A percentile compares a stretch with the other conserved stretches of the same genome.
Conservation (phyloP, 805 yeast species). For the Schwanniomyces vanrijiae region DNA sequence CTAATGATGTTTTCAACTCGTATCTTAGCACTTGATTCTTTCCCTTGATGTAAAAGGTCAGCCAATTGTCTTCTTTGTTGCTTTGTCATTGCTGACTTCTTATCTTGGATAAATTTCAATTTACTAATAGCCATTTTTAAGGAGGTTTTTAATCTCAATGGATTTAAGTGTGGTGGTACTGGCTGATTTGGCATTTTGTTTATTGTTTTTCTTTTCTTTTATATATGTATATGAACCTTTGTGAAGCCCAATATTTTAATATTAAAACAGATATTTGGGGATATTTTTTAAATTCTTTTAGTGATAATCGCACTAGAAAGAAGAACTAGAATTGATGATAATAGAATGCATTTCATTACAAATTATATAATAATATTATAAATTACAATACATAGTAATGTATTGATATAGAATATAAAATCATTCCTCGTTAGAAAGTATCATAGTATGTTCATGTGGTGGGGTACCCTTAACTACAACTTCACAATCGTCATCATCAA, state of each 20-base stretch:
- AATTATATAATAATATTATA: neutral
- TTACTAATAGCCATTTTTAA: constrained; percentile 72
- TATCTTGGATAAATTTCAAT: constrained; percentile 68
- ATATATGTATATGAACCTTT: neutral
- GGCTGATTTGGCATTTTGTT: constrained; percentile 7
- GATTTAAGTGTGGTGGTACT: constrained; percentile 30
- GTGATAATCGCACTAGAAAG: neutral
- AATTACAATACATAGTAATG: neutral
- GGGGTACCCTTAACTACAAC: constrained; percentile 36
- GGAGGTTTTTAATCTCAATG: constrained; percentile 37
- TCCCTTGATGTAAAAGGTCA: constrained; percentile 64
- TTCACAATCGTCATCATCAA: constrained; percentile 40
- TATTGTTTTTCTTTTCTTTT: neutral
- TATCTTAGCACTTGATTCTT: constrained; percentile 79
- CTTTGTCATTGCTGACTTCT: constrained; percentile 71
- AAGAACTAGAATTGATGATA: too few species aligned
- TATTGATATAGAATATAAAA: neutral
- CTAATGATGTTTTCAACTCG: constrained; percentile 82
- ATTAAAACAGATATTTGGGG: neutral
- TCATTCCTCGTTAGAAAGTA: constrained; percentile 16
- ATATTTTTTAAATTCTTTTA: neutral
- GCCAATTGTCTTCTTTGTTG: constrained; percentile 72
- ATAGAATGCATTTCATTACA: neutral
- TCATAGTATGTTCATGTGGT: constrained; percentile 40
- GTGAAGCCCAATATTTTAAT: too few species aligned